Evolutionary conservation across 805 yeast species (phyloP), one percentile per base, ranked within the genome.

Genomic region (Ogataea parapolymorpha): DNA sequence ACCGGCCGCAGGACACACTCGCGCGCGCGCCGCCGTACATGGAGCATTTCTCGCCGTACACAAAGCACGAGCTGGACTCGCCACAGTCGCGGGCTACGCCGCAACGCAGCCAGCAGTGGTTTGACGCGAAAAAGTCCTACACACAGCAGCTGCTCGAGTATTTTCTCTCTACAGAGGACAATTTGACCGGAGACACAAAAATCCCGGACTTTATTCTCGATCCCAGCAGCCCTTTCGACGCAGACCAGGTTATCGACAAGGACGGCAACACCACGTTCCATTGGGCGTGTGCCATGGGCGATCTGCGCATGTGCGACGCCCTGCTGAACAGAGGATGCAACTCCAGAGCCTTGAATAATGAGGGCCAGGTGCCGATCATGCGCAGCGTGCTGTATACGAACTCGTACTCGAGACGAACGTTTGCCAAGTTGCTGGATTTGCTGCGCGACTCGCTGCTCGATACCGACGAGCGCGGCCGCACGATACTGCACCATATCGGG

Each of bases 281-380:
- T 63, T 93, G 98, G 97, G 95, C 98, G 0, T 88, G 97, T 45
- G 85, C 98, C 1, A 88, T 93, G 77, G 99, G 98, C 3, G 86
- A 82, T 58, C 64, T 83, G 25, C 75, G 74, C 34, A 80, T 90
- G 64, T 80, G 87, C 41, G 93, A 84, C 50, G 75, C 89, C 11
- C 70, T 93, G 30, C 65, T 87, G 23, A 71, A 79, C 22, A 78
- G 82, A 28, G 95, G 96, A 4, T 93, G 95, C 2, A 76, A 81
- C 63, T 74, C 77, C 41, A 63, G 72, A 33, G 70, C 71, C 3
- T 63, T 75, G 12, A 85, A 85, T 54, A 73, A 79, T 45, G 73
- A 74, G 32, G 96, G 96, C 0, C 87, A 90, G 57, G 90, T 89
- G 16, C 95, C 98, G 4, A 68, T 93, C 27, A 84, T 91, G 65